Conservation (phyloP, 2,329 filamentous ascomycete genomes). For the Diaporthe vaccinii region DNA sequence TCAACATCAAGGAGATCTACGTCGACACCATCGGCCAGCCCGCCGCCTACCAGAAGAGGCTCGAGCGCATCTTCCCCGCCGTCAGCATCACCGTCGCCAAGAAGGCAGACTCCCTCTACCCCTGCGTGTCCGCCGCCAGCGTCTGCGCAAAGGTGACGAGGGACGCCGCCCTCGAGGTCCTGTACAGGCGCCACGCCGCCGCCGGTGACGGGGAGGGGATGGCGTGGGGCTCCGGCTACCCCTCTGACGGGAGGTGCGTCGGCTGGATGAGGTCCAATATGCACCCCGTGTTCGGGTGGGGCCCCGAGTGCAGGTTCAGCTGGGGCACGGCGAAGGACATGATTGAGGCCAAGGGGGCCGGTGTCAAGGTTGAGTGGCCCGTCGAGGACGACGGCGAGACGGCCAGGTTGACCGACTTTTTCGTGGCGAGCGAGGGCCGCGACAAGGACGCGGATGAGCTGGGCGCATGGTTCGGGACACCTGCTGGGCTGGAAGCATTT, state of each 20-base stretch:
- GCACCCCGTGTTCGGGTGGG: conserved; percentile 96
- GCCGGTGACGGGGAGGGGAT: conserved; percentile 53
- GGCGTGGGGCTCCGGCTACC: conserved; percentile 93
- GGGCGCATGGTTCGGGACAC: conserved; percentile 84
- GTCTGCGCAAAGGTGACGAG: conserved; percentile 97
- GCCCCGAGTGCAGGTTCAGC: conserved; percentile 90
- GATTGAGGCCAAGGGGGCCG: conserved; percentile 80
- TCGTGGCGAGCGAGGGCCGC: conserved; percentile 58
- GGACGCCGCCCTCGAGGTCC: conserved; percentile 87
- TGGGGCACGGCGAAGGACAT: conserved; percentile 97
- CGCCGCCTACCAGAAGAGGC: conserved; percentile 83
- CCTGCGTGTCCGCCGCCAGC: conserved; percentile 92
- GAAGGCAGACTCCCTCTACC: conserved; percentile 94
- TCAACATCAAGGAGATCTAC: conserved; percentile 90
- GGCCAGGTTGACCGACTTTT: conserved; percentile 82
- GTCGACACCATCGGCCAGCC: conserved; percentile 95
- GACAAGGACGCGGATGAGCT: conserved; percentile 74
- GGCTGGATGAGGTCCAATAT: conserved; percentile 88
- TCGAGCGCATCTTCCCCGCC: conserved; percentile 87
- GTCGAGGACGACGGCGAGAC: conserved; percentile 77
- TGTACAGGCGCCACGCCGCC: conserved; percentile 64
- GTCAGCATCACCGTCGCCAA: conserved; percentile 82
- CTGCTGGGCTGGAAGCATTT: conserved; percentile 78
- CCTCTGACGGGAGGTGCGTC: conserved; percentile 85
- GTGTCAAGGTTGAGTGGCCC: conserved; percentile 87